Evolutionary conservation across 371 early-diverging fungal species (phyloP).

Genomic region (Amoeboradix gromovi): DNA sequence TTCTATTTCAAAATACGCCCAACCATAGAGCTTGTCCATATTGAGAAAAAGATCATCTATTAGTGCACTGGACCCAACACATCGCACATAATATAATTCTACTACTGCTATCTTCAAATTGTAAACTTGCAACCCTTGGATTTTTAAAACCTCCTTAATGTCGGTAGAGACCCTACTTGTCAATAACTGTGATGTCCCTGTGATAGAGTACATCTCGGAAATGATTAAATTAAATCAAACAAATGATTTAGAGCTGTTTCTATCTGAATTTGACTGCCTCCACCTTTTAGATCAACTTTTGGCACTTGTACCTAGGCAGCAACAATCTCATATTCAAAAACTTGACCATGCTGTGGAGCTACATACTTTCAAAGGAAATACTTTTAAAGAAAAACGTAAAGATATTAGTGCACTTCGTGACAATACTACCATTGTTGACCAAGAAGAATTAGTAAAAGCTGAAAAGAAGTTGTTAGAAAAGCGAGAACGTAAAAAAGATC

Average conservation of each 20-base stretch:
- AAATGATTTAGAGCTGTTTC: not conserved
- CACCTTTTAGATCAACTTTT: not conserved
- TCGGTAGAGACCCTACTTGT: too few relatives aligned
- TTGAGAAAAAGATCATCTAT: too few relatives aligned
- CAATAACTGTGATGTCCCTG: too few relatives aligned
- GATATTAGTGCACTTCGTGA: not conserved
- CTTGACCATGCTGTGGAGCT: not conserved
- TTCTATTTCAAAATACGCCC: too few relatives aligned
- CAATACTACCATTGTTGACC: not conserved
- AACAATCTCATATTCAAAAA: not conserved
- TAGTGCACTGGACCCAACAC: too few relatives aligned
- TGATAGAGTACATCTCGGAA: not conserved
- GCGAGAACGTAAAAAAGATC: not conserved
- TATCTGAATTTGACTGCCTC: not conserved
- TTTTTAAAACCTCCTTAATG: too few relatives aligned
- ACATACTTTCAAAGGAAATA: not conserved
- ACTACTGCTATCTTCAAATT: too few relatives aligned
- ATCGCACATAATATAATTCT: too few relatives aligned
- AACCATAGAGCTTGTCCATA: too few relatives aligned
- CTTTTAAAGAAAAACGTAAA: not conserved
- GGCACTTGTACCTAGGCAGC: not conserved
- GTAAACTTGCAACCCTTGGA: too few relatives aligned
- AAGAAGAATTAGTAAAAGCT: not conserved
- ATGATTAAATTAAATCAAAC: not conserved
- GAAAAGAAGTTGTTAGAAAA: not conserved